phyloP scores from a whole-genome alignment of 495 filamentous ascomycete genomes.

The Penicillium samsonianum region DNA sequence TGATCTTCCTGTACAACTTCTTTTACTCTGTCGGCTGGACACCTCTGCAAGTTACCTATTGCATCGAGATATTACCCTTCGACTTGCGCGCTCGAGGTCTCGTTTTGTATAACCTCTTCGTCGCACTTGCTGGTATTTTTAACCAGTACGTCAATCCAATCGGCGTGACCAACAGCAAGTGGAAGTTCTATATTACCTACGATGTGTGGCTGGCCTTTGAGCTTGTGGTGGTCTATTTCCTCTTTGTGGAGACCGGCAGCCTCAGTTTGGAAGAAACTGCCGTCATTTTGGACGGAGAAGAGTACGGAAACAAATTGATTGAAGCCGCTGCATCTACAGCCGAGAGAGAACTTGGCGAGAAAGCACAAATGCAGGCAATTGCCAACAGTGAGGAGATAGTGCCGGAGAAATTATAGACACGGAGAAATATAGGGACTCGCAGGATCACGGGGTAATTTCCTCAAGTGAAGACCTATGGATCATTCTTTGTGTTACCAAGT shows the following conservation, averaged over 20 bases:
- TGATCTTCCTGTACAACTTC: constrained; percentile 5
- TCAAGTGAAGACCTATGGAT: too few species aligned
- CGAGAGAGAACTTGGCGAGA: constrained; percentile 6
- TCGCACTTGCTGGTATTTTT: background rate
- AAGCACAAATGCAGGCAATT: background rate
- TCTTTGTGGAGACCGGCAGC: constrained; percentile 64
- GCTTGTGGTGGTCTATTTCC: constrained; percentile 58
- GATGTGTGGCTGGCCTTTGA: constrained; percentile 58
- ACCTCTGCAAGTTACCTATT: constrained; percentile 36
- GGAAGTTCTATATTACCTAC: constrained; percentile 63
- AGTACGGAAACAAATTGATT: constrained; percentile 8
- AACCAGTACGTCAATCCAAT: constrained; percentile 53
- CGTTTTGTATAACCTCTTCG: background rate
- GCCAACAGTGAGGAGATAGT: background rate
- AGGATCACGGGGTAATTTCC: too few species aligned
- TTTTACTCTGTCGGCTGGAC: background rate
- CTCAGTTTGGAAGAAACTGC: constrained; percentile 67
- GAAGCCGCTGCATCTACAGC: background rate
- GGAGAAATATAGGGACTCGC: too few species aligned
- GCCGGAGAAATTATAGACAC: background rate
- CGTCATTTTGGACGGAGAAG: constrained; percentile 55
- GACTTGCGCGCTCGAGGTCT: constrained; percentile 29
- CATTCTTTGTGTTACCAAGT: too few species aligned
- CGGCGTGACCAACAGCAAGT: constrained; percentile 54
- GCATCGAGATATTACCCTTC: constrained; percentile 65